Base-by-base conservation (phyloP, 208 protist species). In the Hexamita inflata region DNA sequence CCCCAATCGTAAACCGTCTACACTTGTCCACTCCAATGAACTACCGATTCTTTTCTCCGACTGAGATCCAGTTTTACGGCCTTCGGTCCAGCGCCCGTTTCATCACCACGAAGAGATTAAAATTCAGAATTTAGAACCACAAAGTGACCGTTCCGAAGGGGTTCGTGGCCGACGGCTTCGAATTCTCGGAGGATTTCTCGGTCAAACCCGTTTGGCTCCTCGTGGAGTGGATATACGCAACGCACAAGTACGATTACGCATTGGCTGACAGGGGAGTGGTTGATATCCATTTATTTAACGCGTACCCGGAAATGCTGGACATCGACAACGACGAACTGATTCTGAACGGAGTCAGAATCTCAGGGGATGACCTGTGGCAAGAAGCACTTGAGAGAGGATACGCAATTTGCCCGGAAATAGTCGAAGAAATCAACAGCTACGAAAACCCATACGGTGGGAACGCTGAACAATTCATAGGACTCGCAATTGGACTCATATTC, bases 61-160 rank as follows among this genome's bases (percentile, higher is more conserved):
- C 60, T 24, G 60, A 66, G 34, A 38, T 66, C 60, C 60, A 66
- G 34, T 66, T 66, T 30, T 66, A 66, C 34, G 60, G 60, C 26
- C 60, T 66, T 19, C 24, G 34, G 15, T 30, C 60, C 34, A 30
- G 13, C 24, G 15, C 60, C 24, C 60, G 30, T 24, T 66, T 66
- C 30, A 66, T 66, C 60, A 66, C 30, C 15, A 66, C 60, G 34
- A 15, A 30, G 15, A n/a, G 60, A 38, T 38, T 66, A 38, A 66
- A n/a, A 15, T 66, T 66, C 30, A 30, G 34, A 38, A 30, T 66
- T 66, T 15, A 30, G 15, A 24, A 38, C 13, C 60, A 30, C 30
- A 15, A 66, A 38, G 60, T 66, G 19, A 66, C 60, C 29, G 60
- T 66, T 13, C 60, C 60, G 34, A 66, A 66, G 34, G 60, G 60